Evolutionary conservation across 2,329 filamentous ascomycete species (phyloP), one percentile per base, ranked within the genome.

Genomic region (Thelonectria olida): DNA sequence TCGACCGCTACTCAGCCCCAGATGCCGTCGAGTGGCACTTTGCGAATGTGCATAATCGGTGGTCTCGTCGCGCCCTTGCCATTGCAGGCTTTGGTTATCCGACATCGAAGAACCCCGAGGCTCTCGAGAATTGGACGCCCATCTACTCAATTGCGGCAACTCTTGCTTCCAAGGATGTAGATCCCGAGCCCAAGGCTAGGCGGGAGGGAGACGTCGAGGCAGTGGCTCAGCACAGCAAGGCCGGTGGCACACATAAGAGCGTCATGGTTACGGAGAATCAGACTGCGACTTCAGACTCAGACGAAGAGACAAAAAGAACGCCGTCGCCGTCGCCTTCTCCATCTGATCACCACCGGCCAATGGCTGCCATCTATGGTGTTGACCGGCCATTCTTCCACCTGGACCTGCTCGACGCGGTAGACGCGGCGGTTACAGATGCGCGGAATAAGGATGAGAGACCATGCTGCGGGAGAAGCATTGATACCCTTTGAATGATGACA

Each of bases 1-100:
- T 89, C 2, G 83, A 87, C 70, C 78, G 80, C 13, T 83, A 87
- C 67, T 81, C 85, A 0, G 71, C 77, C 4, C 83, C 83, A 0
- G 78, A 81, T 39, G 63, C 70, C 0, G 81, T 84, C 8, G 81
- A 85, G 62, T 84, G 82, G 81, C 83, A 85, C 64, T 82, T 89
- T 66, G 84, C 85, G 2, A 79, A 80, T 39, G 76, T 88, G 7
- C 76, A 76, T 59, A 87, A 86, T 68, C 80, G 81, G 8, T 89
- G 86, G 86, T 82, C 84, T 6, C 81, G 84, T 25, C 81, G 85
- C 4, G 84, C 86, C 1, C 80, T 89, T 0, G 80, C 84, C 1
- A 79, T 79, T 0, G 84, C 83, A 1, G 86, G 86, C 1, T 89
- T 89, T 60, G 86, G 86, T 0, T 82, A 77, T 55, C 81, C 75